Evolutionary conservation across 768 basidiomycete species (phyloP).

Genomic region (Hirschioporus abietinus): DNA sequence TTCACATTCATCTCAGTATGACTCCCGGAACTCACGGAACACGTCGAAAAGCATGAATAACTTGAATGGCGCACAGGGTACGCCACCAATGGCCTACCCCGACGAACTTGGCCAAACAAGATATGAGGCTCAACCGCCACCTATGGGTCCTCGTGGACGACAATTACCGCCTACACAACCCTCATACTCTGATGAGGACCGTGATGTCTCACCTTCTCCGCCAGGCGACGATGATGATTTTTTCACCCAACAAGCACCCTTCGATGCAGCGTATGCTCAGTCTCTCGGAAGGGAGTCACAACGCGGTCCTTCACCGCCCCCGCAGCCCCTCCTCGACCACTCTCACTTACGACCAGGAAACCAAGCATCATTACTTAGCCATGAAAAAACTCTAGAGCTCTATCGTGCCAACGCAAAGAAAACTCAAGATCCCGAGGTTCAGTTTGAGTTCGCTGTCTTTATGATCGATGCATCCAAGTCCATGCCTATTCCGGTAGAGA

Average conservation of each 20-base stretch:
- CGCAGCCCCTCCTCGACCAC: conserved; percentile 75
- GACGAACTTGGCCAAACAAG: not conserved
- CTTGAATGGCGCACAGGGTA: not conserved
- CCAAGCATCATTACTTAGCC: conserved; percentile 87
- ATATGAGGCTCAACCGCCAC: not conserved
- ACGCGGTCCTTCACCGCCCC: conserved; percentile 62
- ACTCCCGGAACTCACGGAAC: not conserved
- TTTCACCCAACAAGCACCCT: conserved; percentile 19
- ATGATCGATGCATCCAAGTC: conserved; percentile 97
- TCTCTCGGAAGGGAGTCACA: conserved; percentile 50
- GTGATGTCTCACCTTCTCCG: conserved; percentile 32
- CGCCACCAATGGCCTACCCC: not conserved
- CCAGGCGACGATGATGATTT: conserved; percentile 32
- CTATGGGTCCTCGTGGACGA: not conserved
- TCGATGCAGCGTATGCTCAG: conserved; percentile 13
- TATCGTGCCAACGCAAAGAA: conserved; percentile 98
- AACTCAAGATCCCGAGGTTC: conserved; percentile 94
- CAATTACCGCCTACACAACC: not conserved
- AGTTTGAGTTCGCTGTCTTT: conserved; percentile 98
- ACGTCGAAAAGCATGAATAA: not conserved
- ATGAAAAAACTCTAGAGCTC: conserved; percentile 93
- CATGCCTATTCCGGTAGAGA: conserved; percentile 67
- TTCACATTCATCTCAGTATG: not conserved
- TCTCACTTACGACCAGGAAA: conserved; percentile 92
- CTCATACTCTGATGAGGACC: conserved; percentile 22